These are phyloP conservation scores for Coriolopsis trogii DNA, from an alignment of 1,284 basidiomycete genomes.

Conservation along the genomic window DNA sequence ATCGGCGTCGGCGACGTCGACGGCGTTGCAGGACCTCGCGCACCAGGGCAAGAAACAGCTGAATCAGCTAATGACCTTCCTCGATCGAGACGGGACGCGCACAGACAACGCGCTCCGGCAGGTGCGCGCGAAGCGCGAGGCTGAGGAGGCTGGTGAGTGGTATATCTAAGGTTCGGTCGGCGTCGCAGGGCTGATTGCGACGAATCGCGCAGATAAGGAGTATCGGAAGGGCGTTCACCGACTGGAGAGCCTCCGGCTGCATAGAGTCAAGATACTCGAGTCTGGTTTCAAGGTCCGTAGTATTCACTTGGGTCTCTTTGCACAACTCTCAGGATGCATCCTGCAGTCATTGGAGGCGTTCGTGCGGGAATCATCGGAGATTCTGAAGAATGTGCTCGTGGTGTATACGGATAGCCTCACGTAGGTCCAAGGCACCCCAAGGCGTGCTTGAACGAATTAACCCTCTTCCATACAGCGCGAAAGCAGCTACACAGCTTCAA, in stretches of 20 bases:
- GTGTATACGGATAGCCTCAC: slow-evolving; percentile 79
- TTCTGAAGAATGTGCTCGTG: slow-evolving; percentile 66
- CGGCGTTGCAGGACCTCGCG: slow-evolving; percentile 74
- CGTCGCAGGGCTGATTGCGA: neutral
- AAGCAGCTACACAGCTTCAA: slow-evolving; percentile 68
- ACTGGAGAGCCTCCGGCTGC: slow-evolving; percentile 88
- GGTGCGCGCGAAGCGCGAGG: slow-evolving; percentile 85
- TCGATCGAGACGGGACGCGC: slow-evolving; percentile 69
- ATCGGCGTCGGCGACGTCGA: slow-evolving; percentile 50
- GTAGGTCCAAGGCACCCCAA: slow-evolving; percentile 43
- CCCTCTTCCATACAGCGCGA: slow-evolving; percentile 51
- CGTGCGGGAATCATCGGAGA: slow-evolving; percentile 71
- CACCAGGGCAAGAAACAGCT: slow-evolving; percentile 82
- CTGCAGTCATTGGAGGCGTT: slow-evolving; percentile 81
- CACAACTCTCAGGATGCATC: neutral
- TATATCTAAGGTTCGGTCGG: neutral
- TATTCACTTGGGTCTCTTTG: neutral
- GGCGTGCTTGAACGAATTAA: neutral
- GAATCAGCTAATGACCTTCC: slow-evolving; percentile 75
- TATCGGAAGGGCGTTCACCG: slow-evolving; percentile 93
- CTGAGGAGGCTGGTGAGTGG: slow-evolving; percentile 83
- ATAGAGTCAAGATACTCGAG: slow-evolving; percentile 81
- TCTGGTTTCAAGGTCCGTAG: slow-evolving; percentile 72
- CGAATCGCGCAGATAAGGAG: slow-evolving; percentile 70
- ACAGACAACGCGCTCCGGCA: slow-evolving; percentile 69